Conservation (phyloP, 768 basidiomycete species). For the Tylopilus balloui region DNA sequence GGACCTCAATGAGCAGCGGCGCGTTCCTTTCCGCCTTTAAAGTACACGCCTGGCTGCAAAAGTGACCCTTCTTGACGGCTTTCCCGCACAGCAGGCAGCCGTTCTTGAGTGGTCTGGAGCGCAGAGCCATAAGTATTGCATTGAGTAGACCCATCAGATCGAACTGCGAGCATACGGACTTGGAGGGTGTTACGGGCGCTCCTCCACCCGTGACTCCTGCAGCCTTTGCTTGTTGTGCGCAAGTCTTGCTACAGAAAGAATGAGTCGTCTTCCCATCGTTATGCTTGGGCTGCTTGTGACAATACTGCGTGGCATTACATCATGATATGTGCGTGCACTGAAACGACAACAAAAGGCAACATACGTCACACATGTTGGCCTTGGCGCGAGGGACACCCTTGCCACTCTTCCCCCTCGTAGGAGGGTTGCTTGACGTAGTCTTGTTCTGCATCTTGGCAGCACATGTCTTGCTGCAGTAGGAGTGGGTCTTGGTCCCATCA, state of each 20-base stretch:
- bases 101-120: slow-evolving; percentile 36
- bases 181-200: slow-evolving; percentile 23
- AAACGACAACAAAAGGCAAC: slow-evolving; percentile 19
- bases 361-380: slow-evolving; percentile 48
- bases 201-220: slow-evolving; percentile 25
- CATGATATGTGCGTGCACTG: background rate
- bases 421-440: slow-evolving; percentile 23
- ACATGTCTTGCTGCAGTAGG: slow-evolving; percentile 58
- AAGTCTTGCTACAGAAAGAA: slow-evolving; percentile 61
- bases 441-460: slow-evolving; percentile 42
- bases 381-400: slow-evolving; percentile 24
- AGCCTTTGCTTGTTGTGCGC: slow-evolving; percentile 46
- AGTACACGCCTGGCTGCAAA: slow-evolving; percentile 54
- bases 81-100: slow-evolving; percentile 60
- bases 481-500: slow-evolving; percentile 53
- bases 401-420: slow-evolving; percentile 25
- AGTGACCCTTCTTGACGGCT: slow-evolving; percentile 56
- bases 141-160: slow-evolving; percentile 21
- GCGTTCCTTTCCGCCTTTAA: slow-evolving; percentile 52
- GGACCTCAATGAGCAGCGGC: slow-evolving; percentile 57
- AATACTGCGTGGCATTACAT: slow-evolving; percentile 39
- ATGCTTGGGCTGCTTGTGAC: slow-evolving; percentile 56
- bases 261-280: slow-evolving; percentile 54
- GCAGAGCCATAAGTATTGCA: slow-evolving; percentile 31
- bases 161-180: slow-evolving; percentile 26